phyloP scores from a whole-genome alignment of 208 protist genomes.

The Trypanosoma scelopori region DNA sequence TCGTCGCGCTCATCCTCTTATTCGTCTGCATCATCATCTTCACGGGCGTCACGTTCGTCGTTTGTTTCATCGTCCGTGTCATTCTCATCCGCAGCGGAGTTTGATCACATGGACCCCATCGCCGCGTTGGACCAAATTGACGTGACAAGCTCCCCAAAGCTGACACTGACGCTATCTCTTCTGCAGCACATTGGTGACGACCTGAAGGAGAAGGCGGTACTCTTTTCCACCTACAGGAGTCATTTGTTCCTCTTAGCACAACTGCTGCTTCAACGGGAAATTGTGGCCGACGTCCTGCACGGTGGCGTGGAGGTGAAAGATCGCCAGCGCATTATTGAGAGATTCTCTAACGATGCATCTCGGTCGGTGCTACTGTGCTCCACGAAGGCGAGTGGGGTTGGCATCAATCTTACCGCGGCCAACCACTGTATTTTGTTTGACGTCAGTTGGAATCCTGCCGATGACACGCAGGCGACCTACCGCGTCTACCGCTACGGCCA shows the following conservation, averaged over 20 bases:
- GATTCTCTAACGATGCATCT: conserved; percentile 53
- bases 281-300: conserved; percentile 42
- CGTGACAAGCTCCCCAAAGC: conserved; percentile 62
- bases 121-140: conserved; percentile 24
- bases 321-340: conserved; percentile 48
- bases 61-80: neutral
- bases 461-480: conserved; percentile 93
- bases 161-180: conserved; percentile 56
- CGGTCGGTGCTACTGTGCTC: conserved; percentile 86
- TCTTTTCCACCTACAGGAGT: conserved; percentile 76
- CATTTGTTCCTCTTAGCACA: conserved; percentile 53
- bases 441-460: conserved; percentile 90
- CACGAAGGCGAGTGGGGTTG: conserved; percentile 90
- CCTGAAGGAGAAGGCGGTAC: conserved; percentile 65
- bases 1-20: conserved; percentile 6
- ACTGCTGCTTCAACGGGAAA: conserved; percentile 35
- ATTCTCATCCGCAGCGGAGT: neutral
- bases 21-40: neutral
- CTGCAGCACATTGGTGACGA: conserved; percentile 46
- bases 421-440: conserved; percentile 96
- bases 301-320: conserved; percentile 40
- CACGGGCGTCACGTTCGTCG: neutral
- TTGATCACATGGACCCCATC: conserved; percentile 1
- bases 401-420: conserved; percentile 92
- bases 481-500: conserved; percentile 95